Evolutionary conservation across 306 rosid genomes (phyloP), one percentile per base, ranked within the genome.

Genomic region (Mimosa bimucronata): DNA sequence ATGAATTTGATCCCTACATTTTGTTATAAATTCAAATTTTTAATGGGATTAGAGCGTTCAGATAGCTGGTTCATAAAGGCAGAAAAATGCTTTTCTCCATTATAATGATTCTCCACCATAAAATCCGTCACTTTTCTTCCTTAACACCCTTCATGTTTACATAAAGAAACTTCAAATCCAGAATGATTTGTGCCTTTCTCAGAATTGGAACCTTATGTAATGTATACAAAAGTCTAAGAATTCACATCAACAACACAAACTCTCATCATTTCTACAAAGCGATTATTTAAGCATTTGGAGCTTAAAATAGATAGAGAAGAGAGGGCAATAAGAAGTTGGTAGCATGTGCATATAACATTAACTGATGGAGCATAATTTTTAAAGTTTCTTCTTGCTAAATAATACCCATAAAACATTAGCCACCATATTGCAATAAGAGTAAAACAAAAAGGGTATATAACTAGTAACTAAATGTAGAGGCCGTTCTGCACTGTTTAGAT

Each of bases 181-280:
- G 29, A 34, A 55, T 28, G 41, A 19, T 3, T 5, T 50, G 15
- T 9, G 37, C 62, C 48, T 21, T 21, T 71, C 34, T 16, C 26
- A 45, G 10, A 28, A 71, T 18, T 46, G 16, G 58, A 55, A 7
- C 75, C 15, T 46, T 28, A n/a, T 42, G 42, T 41, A 0, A 70
- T 26, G 55, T 15, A 31, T 29, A 71, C n/a, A 2, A 62, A 12
- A 21, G 30, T 42, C 77, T 16, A 48, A 57, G 31, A 29, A 30
- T 68, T 60, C 62, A 69, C 15, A 46, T 30, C 55, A 45, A 69
- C 42, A 69, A 58, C 21, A 66, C 67, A 76, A 45, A 60, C 21
- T 23, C 57, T 69, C 65, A 14, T 15, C 58, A 62, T 77, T 45
- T 30, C 15, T 40, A 69, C 21, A 10, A 41, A 81, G 53, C 7